phyloP scores from a whole-genome alignment of 495 filamentous ascomycete genomes.

The Aspergillus baeticus region DNA sequence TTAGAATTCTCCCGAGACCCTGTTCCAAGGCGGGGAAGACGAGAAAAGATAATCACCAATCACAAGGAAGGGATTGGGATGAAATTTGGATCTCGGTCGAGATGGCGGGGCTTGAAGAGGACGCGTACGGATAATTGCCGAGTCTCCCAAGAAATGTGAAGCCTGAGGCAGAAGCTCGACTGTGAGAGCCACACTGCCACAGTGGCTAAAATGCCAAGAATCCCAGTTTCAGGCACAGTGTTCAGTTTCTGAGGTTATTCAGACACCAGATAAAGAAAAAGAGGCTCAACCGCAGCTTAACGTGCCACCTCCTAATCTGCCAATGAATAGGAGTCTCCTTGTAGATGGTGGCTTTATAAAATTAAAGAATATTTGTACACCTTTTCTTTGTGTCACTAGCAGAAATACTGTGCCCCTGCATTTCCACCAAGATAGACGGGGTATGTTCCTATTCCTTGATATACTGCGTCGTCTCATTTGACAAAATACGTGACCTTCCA shows the following conservation, averaged over 20 bases:
- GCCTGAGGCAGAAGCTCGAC: neutral
- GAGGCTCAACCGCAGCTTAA: neutral
- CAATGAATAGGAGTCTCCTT: conserved; percentile 21
- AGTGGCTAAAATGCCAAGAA: conserved; percentile 14
- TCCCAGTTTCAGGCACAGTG: conserved; percentile 8
- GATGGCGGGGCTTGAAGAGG: neutral
- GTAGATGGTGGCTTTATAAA: conserved; percentile 16
- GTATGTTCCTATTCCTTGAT: conserved; percentile 11
- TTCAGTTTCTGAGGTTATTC: neutral
- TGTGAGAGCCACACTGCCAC: conserved; percentile 10
- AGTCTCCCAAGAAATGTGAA: neutral
- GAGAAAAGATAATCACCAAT: neutral
- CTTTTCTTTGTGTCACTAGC: conserved; percentile 9
- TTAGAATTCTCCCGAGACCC: neutral
- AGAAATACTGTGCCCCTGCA: neutral
- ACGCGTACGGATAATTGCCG: neutral
- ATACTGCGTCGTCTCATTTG: neutral
- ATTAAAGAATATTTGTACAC: conserved; percentile 19
- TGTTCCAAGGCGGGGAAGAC: neutral
- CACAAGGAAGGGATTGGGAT: neutral
- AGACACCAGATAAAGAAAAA: neutral
- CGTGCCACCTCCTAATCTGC: neutral
- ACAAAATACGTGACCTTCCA: no score
- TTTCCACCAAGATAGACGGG: conserved; percentile 4
- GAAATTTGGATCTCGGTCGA: neutral